A percentile compares a stretch with the other conserved stretches of the same genome.
These are phyloP conservation scores for Achlya hypogyna DNA, from an alignment of 352 stramenopile genomes.

Conservation along the genomic window DNA sequence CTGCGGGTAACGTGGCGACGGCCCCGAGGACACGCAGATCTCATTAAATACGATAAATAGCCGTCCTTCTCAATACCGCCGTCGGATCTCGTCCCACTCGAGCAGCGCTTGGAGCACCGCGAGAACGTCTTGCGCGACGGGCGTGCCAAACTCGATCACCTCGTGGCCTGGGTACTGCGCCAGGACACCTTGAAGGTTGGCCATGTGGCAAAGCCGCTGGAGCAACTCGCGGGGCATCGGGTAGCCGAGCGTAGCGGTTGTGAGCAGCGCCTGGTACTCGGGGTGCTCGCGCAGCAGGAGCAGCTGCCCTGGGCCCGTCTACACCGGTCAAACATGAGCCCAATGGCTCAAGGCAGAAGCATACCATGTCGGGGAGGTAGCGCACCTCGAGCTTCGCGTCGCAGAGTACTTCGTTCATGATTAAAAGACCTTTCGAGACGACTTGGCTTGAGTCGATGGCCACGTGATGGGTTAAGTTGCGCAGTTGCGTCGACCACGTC, in stretches of 20 bases:
- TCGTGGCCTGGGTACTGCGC: slow-evolving; percentile 43
- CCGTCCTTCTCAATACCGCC: slow-evolving; percentile 6
- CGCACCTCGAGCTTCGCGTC: slow-evolving; percentile 59
- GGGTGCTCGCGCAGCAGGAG: slow-evolving; percentile 56
- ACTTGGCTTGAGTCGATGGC: slow-evolving; percentile 62
- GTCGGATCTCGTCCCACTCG: slow-evolving; percentile 37
- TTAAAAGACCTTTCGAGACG: slow-evolving; percentile 66
- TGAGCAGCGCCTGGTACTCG: slow-evolving; percentile 55
- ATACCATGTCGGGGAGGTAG: neutral
- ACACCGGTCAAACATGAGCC: neutral
- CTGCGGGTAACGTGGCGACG: too few species aligned
- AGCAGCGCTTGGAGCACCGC: slow-evolving; percentile 55
- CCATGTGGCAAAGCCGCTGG: slow-evolving; percentile 53
- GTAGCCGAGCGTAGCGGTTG: slow-evolving; percentile 30
- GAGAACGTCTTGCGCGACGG: slow-evolving; percentile 75
- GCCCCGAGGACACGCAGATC: neutral
- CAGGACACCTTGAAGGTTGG: slow-evolving; percentile 70
- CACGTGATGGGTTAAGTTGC: slow-evolving; percentile 70
- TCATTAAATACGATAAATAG: slow-evolving; percentile 19
- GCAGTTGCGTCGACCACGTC: slow-evolving; percentile 71
- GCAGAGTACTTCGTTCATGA: slow-evolving; percentile 75
- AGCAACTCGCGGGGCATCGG: slow-evolving; percentile 48
- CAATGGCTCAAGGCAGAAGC: neutral
- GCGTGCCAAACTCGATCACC: slow-evolving; percentile 66
- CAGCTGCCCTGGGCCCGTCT: slow-evolving; percentile 36